Evolutionary conservation across 345 rosid species (phyloP).

Genomic region (Euphorbia peplus): DNA sequence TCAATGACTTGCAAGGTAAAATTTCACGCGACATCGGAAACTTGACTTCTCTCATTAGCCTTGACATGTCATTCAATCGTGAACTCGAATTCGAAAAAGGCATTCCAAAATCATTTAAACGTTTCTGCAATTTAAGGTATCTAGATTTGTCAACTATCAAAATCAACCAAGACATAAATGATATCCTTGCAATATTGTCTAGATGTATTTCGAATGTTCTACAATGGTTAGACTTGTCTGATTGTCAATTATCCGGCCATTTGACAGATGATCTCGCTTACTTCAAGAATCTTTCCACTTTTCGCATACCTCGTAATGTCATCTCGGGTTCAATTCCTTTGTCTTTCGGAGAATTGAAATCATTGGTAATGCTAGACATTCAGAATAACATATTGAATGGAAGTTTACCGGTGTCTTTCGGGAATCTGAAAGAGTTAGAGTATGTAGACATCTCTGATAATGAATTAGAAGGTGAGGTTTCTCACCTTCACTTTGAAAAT

Average conservation of each 20-base stretch:
- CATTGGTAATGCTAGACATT: neutral
- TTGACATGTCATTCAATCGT: neutral
- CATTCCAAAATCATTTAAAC: neutral
- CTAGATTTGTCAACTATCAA: too few species aligned
- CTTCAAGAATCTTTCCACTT: too few species aligned
- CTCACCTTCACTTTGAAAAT: too few species aligned
- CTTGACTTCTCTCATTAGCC: neutral
- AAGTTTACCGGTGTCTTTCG: constrained; percentile 17
- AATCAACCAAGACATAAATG: too few species aligned
- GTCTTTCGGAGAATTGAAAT: neutral
- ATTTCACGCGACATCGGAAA: neutral
- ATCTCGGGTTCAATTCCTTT: too few species aligned
- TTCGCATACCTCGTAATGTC: too few species aligned
- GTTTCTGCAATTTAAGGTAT: too few species aligned
- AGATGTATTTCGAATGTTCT: constrained; percentile 1
- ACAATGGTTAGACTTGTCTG: too few species aligned
- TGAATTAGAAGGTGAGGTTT: too few species aligned
- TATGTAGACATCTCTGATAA: neutral
- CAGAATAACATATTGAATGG: constrained; percentile 10
- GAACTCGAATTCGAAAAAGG: neutral
- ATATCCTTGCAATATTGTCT: neutral
- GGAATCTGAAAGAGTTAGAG: constrained; percentile 9
- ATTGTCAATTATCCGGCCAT: neutral
- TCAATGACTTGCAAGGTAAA: neutral
- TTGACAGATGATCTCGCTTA: too few species aligned